A percentile compares a stretch with the other conserved stretches of the same genome.
These are phyloP conservation scores for Pythium oligandrum DNA, from an alignment of 352 stramenopile species.

Conservation along the genomic window DNA sequence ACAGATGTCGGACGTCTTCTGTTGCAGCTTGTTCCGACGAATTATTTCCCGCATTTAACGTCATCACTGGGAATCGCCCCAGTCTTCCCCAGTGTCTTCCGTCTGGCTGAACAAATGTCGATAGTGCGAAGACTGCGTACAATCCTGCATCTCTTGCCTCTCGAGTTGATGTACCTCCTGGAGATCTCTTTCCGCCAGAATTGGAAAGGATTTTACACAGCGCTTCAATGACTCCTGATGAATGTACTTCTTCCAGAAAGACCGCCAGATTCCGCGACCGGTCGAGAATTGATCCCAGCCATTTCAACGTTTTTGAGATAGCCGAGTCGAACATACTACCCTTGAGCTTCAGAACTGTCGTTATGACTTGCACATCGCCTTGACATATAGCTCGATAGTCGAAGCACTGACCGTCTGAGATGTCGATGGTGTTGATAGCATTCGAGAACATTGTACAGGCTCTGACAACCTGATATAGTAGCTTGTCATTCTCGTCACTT, in stretches of 20 bases:
- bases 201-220: slow-evolving; percentile 51
- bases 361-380: slow-evolving; percentile 39
- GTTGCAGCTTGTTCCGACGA: not conserved
- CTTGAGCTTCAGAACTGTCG: slow-evolving; percentile 32
- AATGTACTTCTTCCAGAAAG: slow-evolving; percentile 51
- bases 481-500: slow-evolving; percentile 12
- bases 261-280: slow-evolving; percentile 42
- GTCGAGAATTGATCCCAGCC: slow-evolving; percentile 75
- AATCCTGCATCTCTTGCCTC: slow-evolving; percentile 36
- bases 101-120: slow-evolving; percentile 68
- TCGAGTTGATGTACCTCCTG: slow-evolving; percentile 42
- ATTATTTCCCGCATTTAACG: slow-evolving; percentile 10
- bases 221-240: slow-evolving; percentile 55
- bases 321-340: slow-evolving; percentile 18
- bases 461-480: slow-evolving; percentile 52
- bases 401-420: slow-evolving; percentile 5
- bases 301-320: slow-evolving; percentile 68
- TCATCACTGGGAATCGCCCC: slow-evolving; percentile 56
- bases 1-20: slow-evolving; percentile 37
- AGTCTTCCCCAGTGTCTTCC: slow-evolving; percentile 45
- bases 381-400: slow-evolving; percentile 46
- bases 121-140: slow-evolving; percentile 63
- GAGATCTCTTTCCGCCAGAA: slow-evolving; percentile 40
- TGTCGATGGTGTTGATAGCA: slow-evolving; percentile 37
- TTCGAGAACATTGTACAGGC: slow-evolving; percentile 62